phyloP scores from a whole-genome alignment of 805 yeast species.

The Yamadazyma akitaensis region DNA sequence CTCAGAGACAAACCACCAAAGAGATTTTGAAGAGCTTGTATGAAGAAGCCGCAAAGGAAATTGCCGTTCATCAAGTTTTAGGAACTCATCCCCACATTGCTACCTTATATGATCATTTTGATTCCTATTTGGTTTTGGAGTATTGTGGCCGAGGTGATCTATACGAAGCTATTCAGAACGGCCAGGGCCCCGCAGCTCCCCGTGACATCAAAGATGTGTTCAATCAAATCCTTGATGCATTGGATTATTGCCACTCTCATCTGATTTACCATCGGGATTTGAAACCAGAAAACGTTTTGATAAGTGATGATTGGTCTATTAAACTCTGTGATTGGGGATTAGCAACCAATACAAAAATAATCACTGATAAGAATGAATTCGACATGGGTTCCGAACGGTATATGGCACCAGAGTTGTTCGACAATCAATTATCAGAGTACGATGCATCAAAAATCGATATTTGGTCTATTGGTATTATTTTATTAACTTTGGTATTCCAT shows the following conservation, averaged over 20 bases:
- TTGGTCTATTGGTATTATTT: conserved; percentile 86
- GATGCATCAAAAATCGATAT: conserved; percentile 80
- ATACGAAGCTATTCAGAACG: conserved; percentile 70
- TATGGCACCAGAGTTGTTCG: conserved; percentile 93
- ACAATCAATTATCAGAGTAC: conserved; percentile 54
- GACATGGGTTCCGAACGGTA: conserved; percentile 88
- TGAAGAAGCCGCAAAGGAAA: conserved; percentile 66
- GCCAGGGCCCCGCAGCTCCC: conserved; percentile 58
- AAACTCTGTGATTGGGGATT: conserved; percentile 60
- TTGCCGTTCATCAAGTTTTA: conserved; percentile 58
- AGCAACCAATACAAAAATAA: conserved; percentile 49
- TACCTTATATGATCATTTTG: conserved; percentile 47
- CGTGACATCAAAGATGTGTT: conserved; percentile 55
- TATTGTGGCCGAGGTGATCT: conserved; percentile 86
- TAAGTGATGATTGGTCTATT: conserved; percentile 53
- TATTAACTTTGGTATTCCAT: conserved; percentile 81
- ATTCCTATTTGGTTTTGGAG: conserved; percentile 59
- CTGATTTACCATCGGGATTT: conserved; percentile 55
- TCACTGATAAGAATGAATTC: conserved; percentile 56
- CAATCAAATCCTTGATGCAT: conserved; percentile 47
- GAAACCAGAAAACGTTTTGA: conserved; percentile 55
- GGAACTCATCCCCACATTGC: conserved; percentile 51
- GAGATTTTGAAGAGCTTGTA: conserved; percentile 30
- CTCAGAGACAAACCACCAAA: conserved; percentile 12
- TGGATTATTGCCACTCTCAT: conserved; percentile 47